Base-by-base conservation (phyloP, 108 stramenopile species). In the Bacterosira constricta region DNA sequence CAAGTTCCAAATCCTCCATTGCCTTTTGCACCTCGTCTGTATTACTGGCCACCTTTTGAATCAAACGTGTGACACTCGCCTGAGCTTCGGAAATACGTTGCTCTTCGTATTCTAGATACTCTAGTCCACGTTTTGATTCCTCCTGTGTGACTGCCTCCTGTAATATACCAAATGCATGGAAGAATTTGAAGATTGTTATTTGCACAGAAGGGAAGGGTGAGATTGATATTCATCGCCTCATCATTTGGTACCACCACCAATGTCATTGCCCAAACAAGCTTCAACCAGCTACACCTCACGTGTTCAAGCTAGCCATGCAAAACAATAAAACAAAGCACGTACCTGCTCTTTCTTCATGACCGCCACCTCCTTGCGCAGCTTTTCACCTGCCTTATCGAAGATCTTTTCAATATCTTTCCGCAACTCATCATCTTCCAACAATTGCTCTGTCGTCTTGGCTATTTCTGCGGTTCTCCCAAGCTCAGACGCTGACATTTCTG, bases 1-100 rank as follows among this genome's bases (percentile, higher is more conserved):
- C 75, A 38, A 61, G 68, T 58, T 77, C 76, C 57, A 77, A 64
- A 27, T 69, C 76, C 20, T 69, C 76, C 76, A 77, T 77, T 38
- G 76, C 76, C 63, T 69, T 39, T 46, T 69, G 76, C 11, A 77
- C 76, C 44, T 67, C 59, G 17, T 69, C 62, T 44, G 67, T 77
- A 49, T 69, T 55, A 32, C 32, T 37, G 46, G 76, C 62, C 13
- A 77, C 76, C 34, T 69, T 77, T 50, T 67, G 66, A 25, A 77
- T 77, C 42, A 77, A 64, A 17, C 68, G 67, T 30, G 62, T 46
- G 0, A 69, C 76, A 64, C 76, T 77, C 51, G 54, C 76, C 41
- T 77, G 62, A 29, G 76, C 76, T 55, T 77, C 76, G 13, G 76
- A 37, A 39, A 77, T 62, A 15, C 76, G 76, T 46, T 69, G 61